phyloP scores from a whole-genome alignment of 129 eudicot genomes.

The Oenanthe sinensis region DNA sequence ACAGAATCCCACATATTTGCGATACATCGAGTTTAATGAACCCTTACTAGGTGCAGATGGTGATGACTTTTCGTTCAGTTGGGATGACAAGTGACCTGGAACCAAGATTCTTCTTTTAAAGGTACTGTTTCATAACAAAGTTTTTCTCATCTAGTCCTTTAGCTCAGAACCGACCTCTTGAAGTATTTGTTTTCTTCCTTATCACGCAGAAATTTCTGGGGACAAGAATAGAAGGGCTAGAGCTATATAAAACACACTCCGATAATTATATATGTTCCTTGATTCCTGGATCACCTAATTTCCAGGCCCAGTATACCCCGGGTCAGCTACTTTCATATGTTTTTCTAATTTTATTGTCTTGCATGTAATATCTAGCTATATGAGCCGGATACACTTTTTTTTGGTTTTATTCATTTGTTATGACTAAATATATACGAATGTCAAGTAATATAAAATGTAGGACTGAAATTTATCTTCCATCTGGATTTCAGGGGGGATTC shows the following conservation, averaged over 20 bases:
- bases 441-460: not conserved
- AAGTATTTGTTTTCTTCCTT: not conserved
- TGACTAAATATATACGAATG: not conserved
- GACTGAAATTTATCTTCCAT: not conserved
- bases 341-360: not conserved
- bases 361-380: not conserved
- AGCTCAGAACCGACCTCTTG: not conserved
- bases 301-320: conserved; percentile 83
- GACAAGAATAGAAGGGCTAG: conserved; percentile 34
- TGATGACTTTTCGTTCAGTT: conserved; percentile 76
- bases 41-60: conserved; percentile 65
- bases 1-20: conserved; percentile 34
- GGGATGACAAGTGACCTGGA: conserved; percentile 91
- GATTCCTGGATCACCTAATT: conserved; percentile 70
- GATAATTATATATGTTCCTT: conserved; percentile 87
- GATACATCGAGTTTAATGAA: conserved; percentile 75
- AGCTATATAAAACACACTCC: conserved; percentile 65
- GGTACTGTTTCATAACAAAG: conserved; percentile 20
- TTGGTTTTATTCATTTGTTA: not conserved
- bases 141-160: not conserved
- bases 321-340: conserved; percentile 19
- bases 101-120: conserved; percentile 73
- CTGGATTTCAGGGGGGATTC: conserved; percentile 49
- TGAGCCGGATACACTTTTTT: not conserved
- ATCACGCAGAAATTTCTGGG: conserved; percentile 48